Percentiles rank a stretch among this genome's conserved stretches.
These are phyloP conservation scores for Fragilariopsis cylindrus DNA, from an alignment of 108 stramenopile species.

Conservation along the genomic window DNA sequence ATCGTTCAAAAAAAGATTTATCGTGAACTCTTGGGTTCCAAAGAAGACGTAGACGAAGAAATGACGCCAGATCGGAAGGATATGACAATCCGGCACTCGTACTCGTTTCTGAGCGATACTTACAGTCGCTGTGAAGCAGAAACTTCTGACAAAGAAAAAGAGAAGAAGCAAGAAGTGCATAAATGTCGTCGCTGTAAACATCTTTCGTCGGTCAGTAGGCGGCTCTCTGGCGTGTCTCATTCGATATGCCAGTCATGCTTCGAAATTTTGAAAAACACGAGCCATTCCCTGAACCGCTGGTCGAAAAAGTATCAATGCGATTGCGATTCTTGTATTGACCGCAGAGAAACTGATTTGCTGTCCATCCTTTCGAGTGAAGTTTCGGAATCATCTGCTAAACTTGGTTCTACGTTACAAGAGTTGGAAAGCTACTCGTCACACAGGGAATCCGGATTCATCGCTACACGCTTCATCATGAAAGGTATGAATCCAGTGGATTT, in stretches of 20 bases:
- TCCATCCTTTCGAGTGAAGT: background rate
- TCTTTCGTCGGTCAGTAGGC: background rate
- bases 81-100: conserved; percentile 39
- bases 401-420: conserved; percentile 3
- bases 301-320: background rate
- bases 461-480: conserved; percentile 13
- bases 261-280: background rate
- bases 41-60: background rate
- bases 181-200: conserved; percentile 16
- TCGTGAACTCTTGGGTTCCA: conserved; percentile 9
- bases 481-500: conserved; percentile 12
- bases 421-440: background rate
- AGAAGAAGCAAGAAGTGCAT: background rate
- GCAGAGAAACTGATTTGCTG: background rate
- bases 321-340: background rate
- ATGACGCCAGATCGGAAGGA: background rate
- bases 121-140: conserved; percentile 13
- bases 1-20: conserved; percentile 39
- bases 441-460: conserved; percentile 16
- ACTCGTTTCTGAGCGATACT: conserved; percentile 31
- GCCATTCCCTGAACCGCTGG: background rate
- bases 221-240: background rate
- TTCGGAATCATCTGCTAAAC: conserved; percentile 2
- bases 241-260: conserved; percentile 1
- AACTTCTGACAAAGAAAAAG: background rate